Evolutionary conservation across 176 grass and related monocot species (phyloP), one percentile per base, ranked within the genome.

Genomic region (Poa annua): DNA sequence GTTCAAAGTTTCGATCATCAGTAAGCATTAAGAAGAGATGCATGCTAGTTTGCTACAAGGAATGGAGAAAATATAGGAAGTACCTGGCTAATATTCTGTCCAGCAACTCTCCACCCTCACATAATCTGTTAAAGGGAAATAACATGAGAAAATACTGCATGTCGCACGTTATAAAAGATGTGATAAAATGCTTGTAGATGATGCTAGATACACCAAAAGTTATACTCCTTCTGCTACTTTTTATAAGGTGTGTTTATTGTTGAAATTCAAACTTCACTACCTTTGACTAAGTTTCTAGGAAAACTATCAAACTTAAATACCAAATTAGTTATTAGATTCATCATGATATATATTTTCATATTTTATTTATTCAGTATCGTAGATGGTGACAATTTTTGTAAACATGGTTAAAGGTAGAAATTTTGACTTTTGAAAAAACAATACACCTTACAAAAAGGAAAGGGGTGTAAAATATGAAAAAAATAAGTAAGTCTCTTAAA

Each of bases 21-120:
- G 83, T 92, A 71, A 88, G 59, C 7, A 86, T 84, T 72, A 83
- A 66, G 20, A 75, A 73, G 12, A 85, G 21, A 89, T 77, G 54
- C n/a, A 36, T 42, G n/a, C 36, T 83, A 65, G 3, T 74, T 52
- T 4, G 39, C n/a, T 60, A 75, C 66, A 73, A 55, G 16, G 45
- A 36, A 86, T 56, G 19, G 65, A 87, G 38, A 89, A 26, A 44
- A 24, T 76, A 44, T 60, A 49, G 56, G 35, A 61, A 34, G 54
- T 90, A 99, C 96, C 96, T 99, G 70, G 96, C 93, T 82, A 99
- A 91, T 87, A 99, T 99, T 92, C 89, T 94, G 80, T 96, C 96
- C 53, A 99, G 88, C 83, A 99, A 86, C 63, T 99, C 96, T 74
- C 96, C 96, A 71, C 96, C 96, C 82, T 99, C 96, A 86, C 96